Conservation (phyloP, 495 filamentous ascomycete species). For the Aspergillus baeticus region DNA sequence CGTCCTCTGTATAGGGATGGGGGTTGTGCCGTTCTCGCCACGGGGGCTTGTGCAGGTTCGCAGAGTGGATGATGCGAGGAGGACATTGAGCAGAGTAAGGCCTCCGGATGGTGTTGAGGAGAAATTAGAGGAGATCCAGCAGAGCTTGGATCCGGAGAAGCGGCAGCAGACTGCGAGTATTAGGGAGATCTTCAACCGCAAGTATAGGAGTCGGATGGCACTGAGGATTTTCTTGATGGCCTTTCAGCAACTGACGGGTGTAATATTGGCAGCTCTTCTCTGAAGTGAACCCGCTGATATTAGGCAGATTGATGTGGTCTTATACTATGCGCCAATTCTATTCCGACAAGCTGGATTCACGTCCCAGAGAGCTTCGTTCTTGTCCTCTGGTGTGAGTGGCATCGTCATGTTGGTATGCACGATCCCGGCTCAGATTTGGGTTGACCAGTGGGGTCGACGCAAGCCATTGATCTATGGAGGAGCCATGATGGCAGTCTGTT, state of each 20-base stretch:
- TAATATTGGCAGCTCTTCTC: neutral
- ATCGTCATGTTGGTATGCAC: conserved; percentile 20
- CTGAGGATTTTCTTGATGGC: conserved; percentile 18
- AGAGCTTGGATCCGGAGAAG: conserved; percentile 8
- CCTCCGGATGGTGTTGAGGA: neutral
- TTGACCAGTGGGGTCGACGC: conserved; percentile 17
- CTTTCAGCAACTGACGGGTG: conserved; percentile 19
- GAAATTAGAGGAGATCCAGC: conserved; percentile 7
- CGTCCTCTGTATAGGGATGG: conserved; percentile 2
- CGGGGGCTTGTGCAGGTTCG: conserved; percentile 11
- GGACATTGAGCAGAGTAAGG: neutral
- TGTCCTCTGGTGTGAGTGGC: conserved; percentile 15
- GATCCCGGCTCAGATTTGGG: conserved; percentile 16
- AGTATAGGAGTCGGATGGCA: conserved; percentile 11
- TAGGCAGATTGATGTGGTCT: conserved; percentile 12
- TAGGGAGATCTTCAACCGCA: conserved; percentile 13
- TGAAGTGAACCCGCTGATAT: neutral
- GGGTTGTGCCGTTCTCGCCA: conserved; percentile 11
- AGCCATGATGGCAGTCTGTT: conserved; percentile 9
- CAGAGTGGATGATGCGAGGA: neutral
- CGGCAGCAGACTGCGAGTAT: conserved; percentile 9
- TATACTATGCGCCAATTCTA: conserved; percentile 16
- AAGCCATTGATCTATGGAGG: conserved; percentile 14
- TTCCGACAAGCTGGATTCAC: conserved; percentile 16
- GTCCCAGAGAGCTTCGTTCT: conserved; percentile 8